Conservation (phyloP, 2,329 filamentous ascomycete genomes). For the Colletotrichum chrysophilum region DNA sequence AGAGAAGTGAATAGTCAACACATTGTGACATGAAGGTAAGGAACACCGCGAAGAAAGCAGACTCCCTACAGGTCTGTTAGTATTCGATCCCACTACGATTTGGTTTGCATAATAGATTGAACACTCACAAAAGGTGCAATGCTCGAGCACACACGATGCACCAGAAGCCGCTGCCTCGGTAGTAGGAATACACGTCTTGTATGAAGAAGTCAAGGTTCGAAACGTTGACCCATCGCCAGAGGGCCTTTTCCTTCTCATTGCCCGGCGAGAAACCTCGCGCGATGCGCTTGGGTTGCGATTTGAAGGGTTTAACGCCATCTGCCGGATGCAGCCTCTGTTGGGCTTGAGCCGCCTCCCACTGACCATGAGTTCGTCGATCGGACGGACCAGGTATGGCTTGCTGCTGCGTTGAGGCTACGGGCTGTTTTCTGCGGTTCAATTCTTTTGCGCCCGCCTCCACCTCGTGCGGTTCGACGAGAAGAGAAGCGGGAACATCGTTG, state of each 20-base stretch:
- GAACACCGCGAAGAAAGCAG: slow-evolving; percentile 82
- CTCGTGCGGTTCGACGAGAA: slow-evolving; percentile 61
- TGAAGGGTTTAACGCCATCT: slow-evolving; percentile 28
- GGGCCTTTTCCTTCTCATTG: slow-evolving; percentile 72
- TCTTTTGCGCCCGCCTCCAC: background rate
- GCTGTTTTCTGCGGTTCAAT: background rate
- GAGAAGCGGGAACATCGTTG: slow-evolving; percentile 68
- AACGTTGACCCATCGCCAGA: slow-evolving; percentile 94
- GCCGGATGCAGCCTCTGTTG: slow-evolving; percentile 57
- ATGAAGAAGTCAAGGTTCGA: slow-evolving; percentile 89
- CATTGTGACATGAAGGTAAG: slow-evolving; percentile 86
- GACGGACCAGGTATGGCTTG: slow-evolving; percentile 44
- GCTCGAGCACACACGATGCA: slow-evolving; percentile 78
- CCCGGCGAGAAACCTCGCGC: slow-evolving; percentile 33
- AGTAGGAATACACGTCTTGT: slow-evolving; percentile 85
- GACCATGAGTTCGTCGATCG: slow-evolving; percentile 48
- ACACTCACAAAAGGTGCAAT: slow-evolving; percentile 73
- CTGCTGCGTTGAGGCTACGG: background rate
- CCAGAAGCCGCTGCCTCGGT: slow-evolving; percentile 80
- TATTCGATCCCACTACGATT: background rate
- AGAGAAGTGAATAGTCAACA: slow-evolving; percentile 79
- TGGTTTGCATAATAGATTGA: background rate
- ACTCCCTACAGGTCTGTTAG: slow-evolving; percentile 59
- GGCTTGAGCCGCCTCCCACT: slow-evolving; percentile 60
- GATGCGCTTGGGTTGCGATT: slow-evolving; percentile 32